phyloP scores from a whole-genome alignment of 495 filamentous ascomycete genomes.

The Aspergillus wentii region DNA sequence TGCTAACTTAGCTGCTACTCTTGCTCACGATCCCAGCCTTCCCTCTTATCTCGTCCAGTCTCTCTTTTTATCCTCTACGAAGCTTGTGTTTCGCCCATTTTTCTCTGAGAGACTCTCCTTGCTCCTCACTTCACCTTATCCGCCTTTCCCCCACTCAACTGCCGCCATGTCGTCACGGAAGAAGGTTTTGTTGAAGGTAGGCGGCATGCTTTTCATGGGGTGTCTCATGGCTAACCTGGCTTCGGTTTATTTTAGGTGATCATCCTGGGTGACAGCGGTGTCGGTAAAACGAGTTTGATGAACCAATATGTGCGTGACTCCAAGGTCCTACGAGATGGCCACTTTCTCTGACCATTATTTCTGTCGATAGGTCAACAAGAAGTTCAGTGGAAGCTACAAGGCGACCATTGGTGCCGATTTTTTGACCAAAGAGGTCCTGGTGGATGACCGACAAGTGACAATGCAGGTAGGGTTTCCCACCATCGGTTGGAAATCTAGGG shows the following conservation, averaged over 20 bases:
- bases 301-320: slow-evolving; percentile 93
- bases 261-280: slow-evolving; percentile 95
- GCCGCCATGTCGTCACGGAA: slow-evolving; percentile 80
- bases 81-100: slow-evolving; percentile 1
- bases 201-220: neutral
- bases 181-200: slow-evolving; percentile 95
- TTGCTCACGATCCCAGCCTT: slow-evolving; percentile 11
- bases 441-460: slow-evolving; percentile 94
- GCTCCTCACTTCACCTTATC: slow-evolving; percentile 3
- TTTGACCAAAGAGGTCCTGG: slow-evolving; percentile 94
- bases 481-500: neutral
- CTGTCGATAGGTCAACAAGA: slow-evolving; percentile 87
- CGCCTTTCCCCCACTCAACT: slow-evolving; percentile 6
- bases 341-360: slow-evolving; percentile 16
- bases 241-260: slow-evolving; percentile 65
- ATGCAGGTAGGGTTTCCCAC: slow-evolving; percentile 73
- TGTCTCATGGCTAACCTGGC: slow-evolving; percentile 5
- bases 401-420: slow-evolving; percentile 99
- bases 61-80: neutral
- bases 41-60: neutral
- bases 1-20: slow-evolving; percentile 25
- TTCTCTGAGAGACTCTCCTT: neutral
- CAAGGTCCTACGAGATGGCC: slow-evolving; percentile 5
- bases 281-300: slow-evolving; percentile 99
- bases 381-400: slow-evolving; percentile 99